Evolutionary conservation across 345 rosid genomes (phyloP).

Genomic region (Euclidium syriacum): DNA sequence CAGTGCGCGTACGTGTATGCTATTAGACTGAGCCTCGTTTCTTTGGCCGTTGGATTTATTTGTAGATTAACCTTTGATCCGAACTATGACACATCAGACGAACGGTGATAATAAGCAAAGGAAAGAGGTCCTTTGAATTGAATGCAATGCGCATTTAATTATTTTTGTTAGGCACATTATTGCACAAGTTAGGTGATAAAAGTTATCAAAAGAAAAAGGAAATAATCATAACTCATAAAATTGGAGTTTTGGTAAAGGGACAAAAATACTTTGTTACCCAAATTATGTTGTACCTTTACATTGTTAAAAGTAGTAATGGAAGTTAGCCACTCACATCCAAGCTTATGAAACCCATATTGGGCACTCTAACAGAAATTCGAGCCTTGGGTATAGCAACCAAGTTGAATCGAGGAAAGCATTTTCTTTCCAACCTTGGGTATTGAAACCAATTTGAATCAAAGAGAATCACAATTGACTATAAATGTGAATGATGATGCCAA

Average conservation of each 20-base stretch:
- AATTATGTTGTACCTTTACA: background rate
- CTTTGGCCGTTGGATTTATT: slow-evolving; percentile 19
- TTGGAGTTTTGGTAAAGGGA: background rate
- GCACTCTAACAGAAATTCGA: too few relatives aligned
- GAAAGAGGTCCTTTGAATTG: background rate
- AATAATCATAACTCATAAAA: background rate
- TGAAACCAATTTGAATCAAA: too few relatives aligned
- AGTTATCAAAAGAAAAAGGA: background rate
- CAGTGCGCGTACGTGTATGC: slow-evolving; percentile 15
- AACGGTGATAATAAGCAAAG: background rate
- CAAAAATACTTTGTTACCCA: background rate
- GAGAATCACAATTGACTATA: too few relatives aligned
- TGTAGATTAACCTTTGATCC: background rate
- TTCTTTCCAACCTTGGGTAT: too few relatives aligned
- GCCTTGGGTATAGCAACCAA: too few relatives aligned
- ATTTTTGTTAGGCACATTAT: background rate
- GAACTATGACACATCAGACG: slow-evolving; percentile 16
- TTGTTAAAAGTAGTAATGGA: too few relatives aligned
- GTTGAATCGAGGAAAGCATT: too few relatives aligned
- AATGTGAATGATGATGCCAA: too few relatives aligned
- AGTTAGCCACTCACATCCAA: too few relatives aligned
- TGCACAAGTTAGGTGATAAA: slow-evolving; percentile 5
- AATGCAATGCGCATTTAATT: slow-evolving; percentile 19
- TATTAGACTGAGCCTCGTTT: background rate
- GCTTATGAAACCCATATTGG: too few relatives aligned